phyloP scores from a whole-genome alignment of 2,329 filamentous ascomycete genomes.

The Apiospora malaysiana region DNA sequence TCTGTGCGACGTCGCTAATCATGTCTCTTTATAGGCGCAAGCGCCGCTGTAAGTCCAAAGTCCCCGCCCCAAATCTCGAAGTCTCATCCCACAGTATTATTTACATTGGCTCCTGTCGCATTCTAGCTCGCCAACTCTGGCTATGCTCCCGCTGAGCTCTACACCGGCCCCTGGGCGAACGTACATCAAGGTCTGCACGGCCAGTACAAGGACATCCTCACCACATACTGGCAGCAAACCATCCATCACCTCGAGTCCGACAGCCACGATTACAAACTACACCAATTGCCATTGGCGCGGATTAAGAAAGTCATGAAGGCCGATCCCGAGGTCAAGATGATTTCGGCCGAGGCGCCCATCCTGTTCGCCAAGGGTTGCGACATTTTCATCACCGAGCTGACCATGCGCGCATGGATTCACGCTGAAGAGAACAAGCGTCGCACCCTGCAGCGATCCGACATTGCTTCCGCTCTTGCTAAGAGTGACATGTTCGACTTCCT shows the following conservation, averaged over 20 bases:
- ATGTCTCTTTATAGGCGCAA: constrained; percentile 50
- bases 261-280: constrained; percentile 97
- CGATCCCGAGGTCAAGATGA: constrained; percentile 99
- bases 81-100: constrained; percentile 19
- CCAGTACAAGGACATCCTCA: constrained; percentile 94
- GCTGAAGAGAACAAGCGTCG: constrained; percentile 98
- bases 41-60: constrained; percentile 49
- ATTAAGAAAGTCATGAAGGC: constrained; percentile 99
- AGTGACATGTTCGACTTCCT: constrained; percentile 99
- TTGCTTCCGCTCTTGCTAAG: constrained; percentile 92
- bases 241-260: constrained; percentile 95
- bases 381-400: constrained; percentile 98
- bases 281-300: constrained; percentile 93
- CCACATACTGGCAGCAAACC: constrained; percentile 98
- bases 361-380: constrained; percentile 98
- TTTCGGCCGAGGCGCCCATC: constrained; percentile 96
- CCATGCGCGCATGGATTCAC: constrained; percentile 99
- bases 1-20: constrained; percentile 40
- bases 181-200: constrained; percentile 95
- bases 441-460: constrained; percentile 93
- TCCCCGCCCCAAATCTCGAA: constrained; percentile 25
- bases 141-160: constrained; percentile 90
- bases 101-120: constrained; percentile 29
- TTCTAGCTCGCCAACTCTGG: constrained; percentile 82
- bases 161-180: constrained; percentile 94